Conservation (phyloP, 1,284 basidiomycete genomes). For the Pascua sp. region DNA sequence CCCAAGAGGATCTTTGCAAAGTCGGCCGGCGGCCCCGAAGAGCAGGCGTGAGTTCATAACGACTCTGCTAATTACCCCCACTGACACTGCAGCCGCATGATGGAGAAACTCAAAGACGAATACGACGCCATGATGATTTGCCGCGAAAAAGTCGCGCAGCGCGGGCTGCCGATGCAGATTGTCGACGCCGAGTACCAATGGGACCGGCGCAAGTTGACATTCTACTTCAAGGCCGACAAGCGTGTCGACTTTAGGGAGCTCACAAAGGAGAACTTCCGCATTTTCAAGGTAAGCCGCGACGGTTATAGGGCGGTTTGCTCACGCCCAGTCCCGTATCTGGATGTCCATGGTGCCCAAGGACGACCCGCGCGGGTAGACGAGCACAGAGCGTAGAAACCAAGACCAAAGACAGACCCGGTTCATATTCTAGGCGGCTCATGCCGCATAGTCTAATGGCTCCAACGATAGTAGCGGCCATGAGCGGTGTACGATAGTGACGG, state of each 20-base stretch:
- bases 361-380: conserved; percentile 18
- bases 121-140: conserved; percentile 86
- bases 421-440: background rate
- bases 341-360: conserved; percentile 46
- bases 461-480: conserved; percentile 2
- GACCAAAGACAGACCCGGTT: conserved; percentile 8
- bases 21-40: conserved; percentile 64
- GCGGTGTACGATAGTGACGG: background rate
- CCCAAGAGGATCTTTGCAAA: conserved; percentile 97
- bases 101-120: conserved; percentile 83
- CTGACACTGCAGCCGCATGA: conserved; percentile 58
- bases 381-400: conserved; percentile 16
- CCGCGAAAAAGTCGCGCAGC: conserved; percentile 82
- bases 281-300: conserved; percentile 44
- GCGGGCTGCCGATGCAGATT: conserved; percentile 95
- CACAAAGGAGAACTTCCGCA: conserved; percentile 48
- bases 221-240: conserved; percentile 94
- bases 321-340: conserved; percentile 38
- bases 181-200: conserved; percentile 98
- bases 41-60: conserved; percentile 65
- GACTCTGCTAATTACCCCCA: background rate
- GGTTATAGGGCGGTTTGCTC: background rate
- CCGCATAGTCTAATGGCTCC: background rate
- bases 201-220: conserved; percentile 95
- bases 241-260: conserved; percentile 96